Evolutionary conservation across 352 stramenopile genomes (phyloP).

Genomic region (Albugo candida): DNA sequence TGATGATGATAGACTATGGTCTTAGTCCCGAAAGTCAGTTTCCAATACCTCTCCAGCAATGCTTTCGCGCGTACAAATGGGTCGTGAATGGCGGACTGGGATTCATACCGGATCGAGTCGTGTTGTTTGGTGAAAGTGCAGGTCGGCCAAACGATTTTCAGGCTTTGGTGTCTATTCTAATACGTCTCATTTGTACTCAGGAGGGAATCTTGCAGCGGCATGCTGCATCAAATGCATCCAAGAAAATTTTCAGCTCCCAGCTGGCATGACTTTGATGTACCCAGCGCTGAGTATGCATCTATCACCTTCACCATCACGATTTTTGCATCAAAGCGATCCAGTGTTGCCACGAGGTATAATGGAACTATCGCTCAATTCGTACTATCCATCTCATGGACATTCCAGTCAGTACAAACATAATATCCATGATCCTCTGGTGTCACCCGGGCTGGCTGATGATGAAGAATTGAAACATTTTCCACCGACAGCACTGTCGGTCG

Average conservation of each 20-base stretch:
- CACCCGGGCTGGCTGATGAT: constrained; percentile 58
- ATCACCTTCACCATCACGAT: constrained; percentile 70
- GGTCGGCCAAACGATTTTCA: constrained; percentile 13
- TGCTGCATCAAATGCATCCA: constrained; percentile 72
- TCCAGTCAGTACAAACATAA: constrained; percentile 78
- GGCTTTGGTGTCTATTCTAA: not conserved
- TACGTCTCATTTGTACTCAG: constrained; percentile 11
- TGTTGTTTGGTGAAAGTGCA: constrained; percentile 69
- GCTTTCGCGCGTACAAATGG: constrained; percentile 73
- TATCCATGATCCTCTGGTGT: constrained; percentile 77
- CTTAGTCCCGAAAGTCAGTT: constrained; percentile 70
- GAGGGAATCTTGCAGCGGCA: constrained; percentile 71
- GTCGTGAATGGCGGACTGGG: constrained; percentile 46
- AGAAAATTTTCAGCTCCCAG: constrained; percentile 39
- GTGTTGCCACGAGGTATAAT: constrained; percentile 65
- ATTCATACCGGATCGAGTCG: constrained; percentile 43
- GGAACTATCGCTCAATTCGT: constrained; percentile 62
- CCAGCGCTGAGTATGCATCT: constrained; percentile 79
- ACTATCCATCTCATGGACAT: constrained; percentile 67
- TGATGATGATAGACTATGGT: constrained; percentile 36
- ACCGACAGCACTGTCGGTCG: constrained; percentile 63
- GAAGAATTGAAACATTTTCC: constrained; percentile 53
- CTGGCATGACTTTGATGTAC: constrained; percentile 77
- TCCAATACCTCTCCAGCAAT: constrained; percentile 56
- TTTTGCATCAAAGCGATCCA: constrained; percentile 75